Evolutionary conservation across 495 filamentous ascomycete species (phyloP).

Genomic region (Melanomma pulvis-pyrius): DNA sequence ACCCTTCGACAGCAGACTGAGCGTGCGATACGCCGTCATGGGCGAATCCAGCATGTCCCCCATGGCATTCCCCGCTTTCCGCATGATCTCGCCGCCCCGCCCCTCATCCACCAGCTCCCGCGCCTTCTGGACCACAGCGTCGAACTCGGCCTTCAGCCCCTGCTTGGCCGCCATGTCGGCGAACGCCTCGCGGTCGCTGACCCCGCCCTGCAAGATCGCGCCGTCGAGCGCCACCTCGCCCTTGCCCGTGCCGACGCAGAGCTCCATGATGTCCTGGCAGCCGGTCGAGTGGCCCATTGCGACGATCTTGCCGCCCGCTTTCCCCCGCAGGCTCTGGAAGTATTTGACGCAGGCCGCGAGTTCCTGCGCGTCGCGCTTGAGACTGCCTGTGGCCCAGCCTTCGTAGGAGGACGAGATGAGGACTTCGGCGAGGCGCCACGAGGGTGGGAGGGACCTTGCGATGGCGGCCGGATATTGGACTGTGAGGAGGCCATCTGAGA

Average conservation of each 20-base stretch:
- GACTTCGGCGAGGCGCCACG: slow-evolving; percentile 65
- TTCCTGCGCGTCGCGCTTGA: slow-evolving; percentile 73
- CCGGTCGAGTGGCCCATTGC: slow-evolving; percentile 89
- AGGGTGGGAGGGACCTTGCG: slow-evolving; percentile 59
- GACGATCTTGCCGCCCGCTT: slow-evolving; percentile 61
- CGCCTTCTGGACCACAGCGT: slow-evolving; percentile 57
- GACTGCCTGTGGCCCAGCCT: slow-evolving; percentile 71
- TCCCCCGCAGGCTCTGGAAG: slow-evolving; percentile 50
- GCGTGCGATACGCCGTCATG: slow-evolving; percentile 69
- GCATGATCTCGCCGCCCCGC: slow-evolving; percentile 61
- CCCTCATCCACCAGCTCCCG: slow-evolving; percentile 57
- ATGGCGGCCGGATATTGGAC: slow-evolving; percentile 63
- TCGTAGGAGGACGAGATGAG: slow-evolving; percentile 66
- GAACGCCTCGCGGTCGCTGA: slow-evolving; percentile 76
- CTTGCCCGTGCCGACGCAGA: slow-evolving; percentile 50
- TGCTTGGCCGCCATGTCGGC: slow-evolving; percentile 43
- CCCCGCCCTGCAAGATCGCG: slow-evolving; percentile 79
- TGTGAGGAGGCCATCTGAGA: slow-evolving; percentile 77
- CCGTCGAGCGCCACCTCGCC: slow-evolving; percentile 65
- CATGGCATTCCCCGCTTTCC: slow-evolving; percentile 48
- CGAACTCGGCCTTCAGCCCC: slow-evolving; percentile 53
- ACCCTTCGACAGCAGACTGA: slow-evolving; percentile 62
- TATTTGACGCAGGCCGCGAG: slow-evolving; percentile 72
- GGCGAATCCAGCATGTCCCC: slow-evolving; percentile 56
- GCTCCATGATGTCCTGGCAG: slow-evolving; percentile 84